phyloP scores from a whole-genome alignment of 139 green algal species.

The Picochlorum sp. region DNA sequence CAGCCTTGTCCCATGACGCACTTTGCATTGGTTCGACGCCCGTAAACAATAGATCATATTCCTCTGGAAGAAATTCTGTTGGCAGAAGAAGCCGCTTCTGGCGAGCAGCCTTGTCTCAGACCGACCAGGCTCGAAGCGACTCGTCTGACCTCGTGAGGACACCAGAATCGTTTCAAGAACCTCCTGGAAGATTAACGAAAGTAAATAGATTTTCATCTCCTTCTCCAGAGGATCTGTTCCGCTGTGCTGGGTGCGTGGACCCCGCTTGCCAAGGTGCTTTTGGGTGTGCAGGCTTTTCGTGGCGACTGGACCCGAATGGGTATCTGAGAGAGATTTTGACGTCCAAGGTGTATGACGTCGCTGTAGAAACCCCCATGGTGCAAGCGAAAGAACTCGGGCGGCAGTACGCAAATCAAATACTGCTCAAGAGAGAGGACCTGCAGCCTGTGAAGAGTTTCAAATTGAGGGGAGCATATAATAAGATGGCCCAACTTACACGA shows the following conservation, averaged over 20 bases:
- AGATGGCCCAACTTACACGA: constrained; percentile 73
- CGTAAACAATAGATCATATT: too few species aligned
- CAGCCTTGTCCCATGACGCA: too few species aligned
- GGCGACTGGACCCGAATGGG: constrained; percentile 53
- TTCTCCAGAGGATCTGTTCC: constrained; percentile 47
- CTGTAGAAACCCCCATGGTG: constrained; percentile 74
- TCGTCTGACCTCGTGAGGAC: not conserved
- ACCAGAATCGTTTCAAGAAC: constrained; percentile 20
- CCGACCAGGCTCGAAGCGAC: too few species aligned
- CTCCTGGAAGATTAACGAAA: constrained; percentile 9
- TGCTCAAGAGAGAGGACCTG: constrained; percentile 90
- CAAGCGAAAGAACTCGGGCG: constrained; percentile 66
- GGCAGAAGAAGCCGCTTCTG: not conserved
- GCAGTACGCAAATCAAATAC: constrained; percentile 47
- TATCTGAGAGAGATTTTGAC: constrained; percentile 90
- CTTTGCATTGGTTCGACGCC: too few species aligned
- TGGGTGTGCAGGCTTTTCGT: constrained; percentile 52
- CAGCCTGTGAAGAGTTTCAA: constrained; percentile 97
- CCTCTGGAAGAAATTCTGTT: too few species aligned
- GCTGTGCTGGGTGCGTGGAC: constrained; percentile 60
- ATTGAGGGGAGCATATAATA: constrained; percentile 85
- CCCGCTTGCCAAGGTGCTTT: constrained; percentile 46
- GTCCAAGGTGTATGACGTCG: constrained; percentile 92
- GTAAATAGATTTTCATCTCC: constrained; percentile 15
- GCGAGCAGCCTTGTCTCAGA: not conserved